Percentiles rank a stretch among this genome's conserved stretches.
These are phyloP conservation scores for Parietaria judaica DNA, from an alignment of 306 rosid genomes.

Conservation along the genomic window DNA sequence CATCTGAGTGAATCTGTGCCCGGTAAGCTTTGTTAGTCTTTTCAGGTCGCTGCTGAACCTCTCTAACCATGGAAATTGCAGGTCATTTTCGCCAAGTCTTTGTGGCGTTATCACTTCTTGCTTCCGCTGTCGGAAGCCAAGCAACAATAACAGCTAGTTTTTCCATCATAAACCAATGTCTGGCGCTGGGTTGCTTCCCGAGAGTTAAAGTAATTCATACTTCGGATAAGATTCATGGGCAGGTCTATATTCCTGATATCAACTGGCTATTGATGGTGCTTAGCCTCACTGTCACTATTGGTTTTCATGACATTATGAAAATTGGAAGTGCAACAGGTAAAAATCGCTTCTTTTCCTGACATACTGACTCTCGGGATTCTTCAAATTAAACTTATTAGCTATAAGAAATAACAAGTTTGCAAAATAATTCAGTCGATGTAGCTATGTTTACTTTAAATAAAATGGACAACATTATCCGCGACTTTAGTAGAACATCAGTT, in stretches of 20 bases:
- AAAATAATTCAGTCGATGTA: too few relatives aligned
- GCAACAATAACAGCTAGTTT: slow-evolving; percentile 82
- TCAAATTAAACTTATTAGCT: too few relatives aligned
- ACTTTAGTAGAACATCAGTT: too few relatives aligned
- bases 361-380: neutral
- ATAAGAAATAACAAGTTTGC: too few relatives aligned
- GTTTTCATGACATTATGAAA: slow-evolving; percentile 51
- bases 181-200: slow-evolving; percentile 81
- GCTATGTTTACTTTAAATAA: too few relatives aligned
- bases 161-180: slow-evolving; percentile 76
- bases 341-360: neutral
- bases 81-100: slow-evolving; percentile 37
- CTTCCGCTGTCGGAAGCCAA: slow-evolving; percentile 88
- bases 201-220: slow-evolving; percentile 91
- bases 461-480: too few relatives aligned
- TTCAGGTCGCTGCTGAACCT: neutral
- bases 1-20: slow-evolving; percentile 68
- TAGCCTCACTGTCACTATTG: slow-evolving; percentile 58
- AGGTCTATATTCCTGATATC: slow-evolving; percentile 82
- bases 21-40: slow-evolving; percentile 16
- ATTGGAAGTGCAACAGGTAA: slow-evolving; percentile 85
- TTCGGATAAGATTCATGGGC: slow-evolving; percentile 60
- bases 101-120: slow-evolving; percentile 43
- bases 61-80: slow-evolving; percentile 30
- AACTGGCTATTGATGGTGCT: slow-evolving; percentile 84